Evolutionary conservation across 1,284 basidiomycete genomes (phyloP).

Genomic region (Mycena citricolor): DNA sequence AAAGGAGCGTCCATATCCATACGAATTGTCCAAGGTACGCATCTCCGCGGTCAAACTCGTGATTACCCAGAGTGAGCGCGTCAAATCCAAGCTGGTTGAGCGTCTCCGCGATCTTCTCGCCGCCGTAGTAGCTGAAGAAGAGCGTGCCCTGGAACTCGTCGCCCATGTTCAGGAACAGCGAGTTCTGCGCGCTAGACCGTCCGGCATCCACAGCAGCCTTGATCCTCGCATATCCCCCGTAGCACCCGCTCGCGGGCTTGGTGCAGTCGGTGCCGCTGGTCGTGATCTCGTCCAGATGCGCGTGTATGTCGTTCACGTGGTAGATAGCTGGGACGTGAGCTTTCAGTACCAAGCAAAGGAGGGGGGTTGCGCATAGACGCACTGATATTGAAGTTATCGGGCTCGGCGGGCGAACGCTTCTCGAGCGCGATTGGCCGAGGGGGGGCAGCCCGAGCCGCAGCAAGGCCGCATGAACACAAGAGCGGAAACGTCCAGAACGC

Average conservation of each 20-base stretch:
- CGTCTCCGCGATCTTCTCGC: slow-evolving; percentile 38
- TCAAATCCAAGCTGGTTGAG: slow-evolving; percentile 43
- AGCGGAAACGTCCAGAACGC: too few species aligned
- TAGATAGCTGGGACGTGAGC: slow-evolving; percentile 29
- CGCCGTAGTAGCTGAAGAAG: slow-evolving; percentile 40
- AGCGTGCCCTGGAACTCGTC: slow-evolving; percentile 45
- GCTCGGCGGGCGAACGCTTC: too few species aligned
- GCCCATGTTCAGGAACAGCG: slow-evolving; percentile 41
- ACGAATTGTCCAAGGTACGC: slow-evolving; percentile 35
- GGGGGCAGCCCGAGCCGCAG: too few species aligned
- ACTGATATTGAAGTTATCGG: slow-evolving; percentile 15
- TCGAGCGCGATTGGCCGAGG: too few species aligned
- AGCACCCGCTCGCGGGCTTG: slow-evolving; percentile 34
- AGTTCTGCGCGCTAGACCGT: slow-evolving; percentile 32
- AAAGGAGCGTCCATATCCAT: too few species aligned
- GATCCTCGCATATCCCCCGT: slow-evolving; percentile 43
- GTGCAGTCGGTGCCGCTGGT: slow-evolving; percentile 37
- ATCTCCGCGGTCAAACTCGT: slow-evolving; percentile 41
- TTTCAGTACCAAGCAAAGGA: slow-evolving; percentile 1
- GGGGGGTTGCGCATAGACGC: slow-evolving; percentile 1
- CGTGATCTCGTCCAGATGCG: slow-evolving; percentile 40
- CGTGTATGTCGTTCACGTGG: slow-evolving; percentile 36
- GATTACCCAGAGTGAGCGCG: slow-evolving; percentile 42
- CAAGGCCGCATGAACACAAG: too few species aligned
- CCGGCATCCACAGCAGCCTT: slow-evolving; percentile 35